These are phyloP conservation scores for Phytophthora pinifolia DNA, from an alignment of 352 stramenopile genomes.

Conservation along the genomic window DNA sequence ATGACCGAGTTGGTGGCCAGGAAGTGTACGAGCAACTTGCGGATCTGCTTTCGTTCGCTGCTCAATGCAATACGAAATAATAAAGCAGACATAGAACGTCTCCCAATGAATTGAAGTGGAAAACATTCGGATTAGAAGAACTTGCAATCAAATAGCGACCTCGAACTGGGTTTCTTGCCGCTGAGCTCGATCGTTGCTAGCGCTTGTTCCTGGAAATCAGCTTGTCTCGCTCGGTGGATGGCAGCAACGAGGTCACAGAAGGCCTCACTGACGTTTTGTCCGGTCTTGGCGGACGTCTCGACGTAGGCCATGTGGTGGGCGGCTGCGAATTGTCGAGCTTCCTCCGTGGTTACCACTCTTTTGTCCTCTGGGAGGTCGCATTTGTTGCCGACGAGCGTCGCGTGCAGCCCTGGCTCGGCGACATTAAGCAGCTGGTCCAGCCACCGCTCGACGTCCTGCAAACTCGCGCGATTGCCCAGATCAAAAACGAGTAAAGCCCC, in stretches of 20 bases:
- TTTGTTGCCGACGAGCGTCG: conserved; percentile 77
- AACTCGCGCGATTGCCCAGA: conserved; percentile 53
- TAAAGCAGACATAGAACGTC: not conserved
- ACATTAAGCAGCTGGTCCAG: conserved; percentile 76
- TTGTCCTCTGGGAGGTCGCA: conserved; percentile 49
- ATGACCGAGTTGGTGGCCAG: conserved; percentile 38
- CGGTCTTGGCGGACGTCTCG: conserved; percentile 82
- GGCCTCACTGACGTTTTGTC: conserved; percentile 56
- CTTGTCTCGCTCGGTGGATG: conserved; percentile 48
- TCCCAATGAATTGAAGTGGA: no score
- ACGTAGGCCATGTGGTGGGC: conserved; percentile 76
- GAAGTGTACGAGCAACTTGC: conserved; percentile 66
- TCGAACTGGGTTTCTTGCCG: conserved; percentile 11
- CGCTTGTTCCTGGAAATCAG: conserved; percentile 28
- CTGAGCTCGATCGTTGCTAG: conserved; percentile 41
- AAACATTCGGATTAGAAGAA: no score
- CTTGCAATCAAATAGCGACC: conserved; percentile 54
- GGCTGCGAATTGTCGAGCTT: conserved; percentile 67
- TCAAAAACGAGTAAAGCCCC: conserved; percentile 83
- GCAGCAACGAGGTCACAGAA: conserved; percentile 61
- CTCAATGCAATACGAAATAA: conserved; percentile 24
- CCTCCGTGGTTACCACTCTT: conserved; percentile 50
- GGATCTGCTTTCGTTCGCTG: conserved; percentile 45
- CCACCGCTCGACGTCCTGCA: conserved; percentile 64
- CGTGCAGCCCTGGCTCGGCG: conserved; percentile 66